A percentile compares a stretch with the other conserved stretches of the same genome.
These are phyloP conservation scores for Passiflora organensis DNA, from an alignment of 345 rosid genomes.

Conservation along the genomic window DNA sequence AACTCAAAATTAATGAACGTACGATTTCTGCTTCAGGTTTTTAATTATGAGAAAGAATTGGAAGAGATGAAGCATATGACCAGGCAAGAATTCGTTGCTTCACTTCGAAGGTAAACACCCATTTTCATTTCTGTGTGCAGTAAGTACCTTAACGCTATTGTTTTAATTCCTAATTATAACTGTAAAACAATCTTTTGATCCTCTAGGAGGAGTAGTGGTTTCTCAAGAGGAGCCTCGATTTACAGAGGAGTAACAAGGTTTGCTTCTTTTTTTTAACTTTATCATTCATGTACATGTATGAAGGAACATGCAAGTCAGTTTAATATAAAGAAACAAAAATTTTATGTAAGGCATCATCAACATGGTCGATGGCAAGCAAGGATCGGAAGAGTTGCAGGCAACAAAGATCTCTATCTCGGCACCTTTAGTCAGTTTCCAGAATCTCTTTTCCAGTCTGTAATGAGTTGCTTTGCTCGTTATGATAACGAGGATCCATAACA, in stretches of 20 bases:
- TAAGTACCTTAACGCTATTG: too few species aligned
- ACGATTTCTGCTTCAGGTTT: constrained; percentile 30
- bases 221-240: constrained; percentile 95
- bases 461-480: too few species aligned
- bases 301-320: too few species aligned
- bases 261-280: neutral
- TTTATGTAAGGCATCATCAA: constrained; percentile 95
- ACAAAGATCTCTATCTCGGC: constrained; percentile 96
- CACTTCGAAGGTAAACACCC: constrained; percentile 60
- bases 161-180: too few species aligned
- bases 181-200: neutral
- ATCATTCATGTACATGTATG: neutral
- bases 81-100: constrained; percentile 91
- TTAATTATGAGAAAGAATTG: constrained; percentile 70
- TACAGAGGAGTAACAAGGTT: constrained; percentile 97
- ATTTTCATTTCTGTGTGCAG: too few species aligned
- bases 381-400: constrained; percentile 95
- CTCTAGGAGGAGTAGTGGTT: constrained; percentile 86
- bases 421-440: constrained; percentile 64
- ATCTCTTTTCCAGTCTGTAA: too few species aligned
- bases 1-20: neutral
- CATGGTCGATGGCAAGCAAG: constrained; percentile 99
- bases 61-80: constrained; percentile 94
- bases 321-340: too few species aligned
- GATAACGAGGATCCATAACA: too few species aligned